phyloP scores from a whole-genome alignment of 805 yeast species.

The Kuraishia ogatae region DNA sequence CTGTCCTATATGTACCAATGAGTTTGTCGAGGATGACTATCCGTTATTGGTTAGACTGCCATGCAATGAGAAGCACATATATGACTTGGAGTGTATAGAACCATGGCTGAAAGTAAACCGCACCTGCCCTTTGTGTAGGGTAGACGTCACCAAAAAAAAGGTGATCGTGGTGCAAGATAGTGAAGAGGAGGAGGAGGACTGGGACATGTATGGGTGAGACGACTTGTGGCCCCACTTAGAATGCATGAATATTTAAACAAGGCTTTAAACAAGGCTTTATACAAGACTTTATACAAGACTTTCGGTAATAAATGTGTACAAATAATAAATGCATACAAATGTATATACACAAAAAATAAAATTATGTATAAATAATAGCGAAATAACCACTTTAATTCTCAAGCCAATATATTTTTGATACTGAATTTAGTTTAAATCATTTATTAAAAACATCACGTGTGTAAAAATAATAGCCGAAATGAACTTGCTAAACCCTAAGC shows the following conservation, averaged over 20 bases:
- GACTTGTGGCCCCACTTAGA: neutral
- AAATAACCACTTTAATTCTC: no score
- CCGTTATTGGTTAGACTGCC: conserved; percentile 74
- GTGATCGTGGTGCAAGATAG: conserved; percentile 25
- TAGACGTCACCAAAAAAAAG: conserved; percentile 50
- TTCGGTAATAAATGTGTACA: no score
- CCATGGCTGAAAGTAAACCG: conserved; percentile 76
- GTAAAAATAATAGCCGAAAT: no score
- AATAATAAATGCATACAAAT: no score
- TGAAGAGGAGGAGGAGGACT: conserved; percentile 54
- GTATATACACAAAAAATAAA: no score
- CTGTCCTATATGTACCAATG: conserved; percentile 81
- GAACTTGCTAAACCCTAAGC: no score
- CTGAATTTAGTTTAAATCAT: neutral
- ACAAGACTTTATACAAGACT: no score
- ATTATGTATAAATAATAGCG: no score
- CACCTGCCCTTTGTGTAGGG: conserved; percentile 84
- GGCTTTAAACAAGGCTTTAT: no score
- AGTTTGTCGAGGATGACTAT: conserved; percentile 60
- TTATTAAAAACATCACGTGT: no score
- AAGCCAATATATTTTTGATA: no score
- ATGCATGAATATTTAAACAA: neutral
- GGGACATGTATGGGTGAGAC: conserved; percentile 69
- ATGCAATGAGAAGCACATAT: conserved; percentile 61
- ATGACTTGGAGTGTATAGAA: conserved; percentile 83